Evolutionary conservation across 2,329 filamentous ascomycete species (phyloP), one percentile per base, ranked within the genome.

Genomic region (Madurella mycetomatis): DNA sequence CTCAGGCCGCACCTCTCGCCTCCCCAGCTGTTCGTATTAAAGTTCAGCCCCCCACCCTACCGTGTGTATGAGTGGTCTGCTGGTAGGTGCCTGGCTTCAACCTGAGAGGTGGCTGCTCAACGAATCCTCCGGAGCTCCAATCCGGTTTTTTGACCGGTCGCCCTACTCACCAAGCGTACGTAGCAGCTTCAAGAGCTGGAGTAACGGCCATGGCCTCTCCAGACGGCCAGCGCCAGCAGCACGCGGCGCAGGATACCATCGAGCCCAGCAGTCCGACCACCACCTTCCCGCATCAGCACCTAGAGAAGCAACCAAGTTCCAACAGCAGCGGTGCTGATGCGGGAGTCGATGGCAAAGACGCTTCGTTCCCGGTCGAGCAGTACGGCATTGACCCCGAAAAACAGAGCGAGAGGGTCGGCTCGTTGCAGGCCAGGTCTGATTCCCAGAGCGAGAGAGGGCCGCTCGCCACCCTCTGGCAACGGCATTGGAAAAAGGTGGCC

Each of bases 351-450:
- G 52, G 52, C 13, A 61, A 60, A 51, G 55, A 57, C 25, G 16
- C n/a, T 32, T 41, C 51, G 41, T 4, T 40, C 15, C 43, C 55
- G 18, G 53, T 46, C 19, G 49, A 53, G 31, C 53, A 61, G 40
- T 60, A 59, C 49, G 54, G 50, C 31, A 47, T 56, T 34, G 62
- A 64, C 43, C 37, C 56, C 41, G 62, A 64, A 52, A 61, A 58
- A 54, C 59, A 62, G 46, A 61, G 60, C 55, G 49, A 53, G 45
- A 54, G 48, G 30, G 60, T 63, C 8, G 62, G 62, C 47, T 64
- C 61, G 15, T 31, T 63, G 30, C 31, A 52, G 7, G 48, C 40
- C 11, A 54, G 18, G 11, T 48, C 51, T 4, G 47, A 48, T 9
- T 18, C 54, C 1, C 43, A 48, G 4, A 8, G 11, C 12, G 41